Evolutionary conservation across 495 filamentous ascomycete genomes (phyloP), one percentile per base, ranked within the genome.

Genomic region (Xylaria scruposa): DNA sequence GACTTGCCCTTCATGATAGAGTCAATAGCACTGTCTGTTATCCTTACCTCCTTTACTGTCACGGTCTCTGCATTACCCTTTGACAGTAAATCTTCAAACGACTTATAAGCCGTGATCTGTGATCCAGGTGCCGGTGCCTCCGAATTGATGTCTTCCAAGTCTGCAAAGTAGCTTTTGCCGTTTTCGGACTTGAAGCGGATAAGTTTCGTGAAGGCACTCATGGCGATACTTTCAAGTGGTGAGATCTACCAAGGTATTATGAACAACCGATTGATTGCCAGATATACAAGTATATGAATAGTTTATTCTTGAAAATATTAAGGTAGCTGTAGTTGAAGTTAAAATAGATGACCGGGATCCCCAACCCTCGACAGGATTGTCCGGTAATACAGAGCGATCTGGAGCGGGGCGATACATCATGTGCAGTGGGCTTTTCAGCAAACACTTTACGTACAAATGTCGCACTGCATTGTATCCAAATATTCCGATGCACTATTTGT

Each of bases 1-100:
- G 49, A 19, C 31, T 68, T 56, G 5, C 9, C 24, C 46, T 8
- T 68, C 38, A 59, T 31, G 36, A 24, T n/a, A 2, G 38, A 64
- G 12, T 36, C 10, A 4, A 71, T 1, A 64, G 6, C n/a, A 0
- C 19, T 47, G 17, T 5, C 21, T 29, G 3, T 29, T 40, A 72
- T 24, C 31, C 73, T 68, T 63, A 77, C 80, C 74, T 80, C 78
- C 24, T 74, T 70, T 4, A 82, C 67, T 31, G 72, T 75, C 3
- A 69, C 76, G 10, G 70, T 70, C 33, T 71, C 64, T 12, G 68
- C 46, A 54, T 73, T 69, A 8, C 54, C 4, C 13, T 40, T 67
- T 3, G 70, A 66, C 51, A 62, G 1, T 63, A 77, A 53, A 44
- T 72, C 62, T n/a, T 77, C 76, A 21, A 70, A 72, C 1, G 71